Evolutionary conservation across 495 filamentous ascomycete species (phyloP), one percentile per base, ranked within the genome.

Genomic region (Evernia prunastri): DNA sequence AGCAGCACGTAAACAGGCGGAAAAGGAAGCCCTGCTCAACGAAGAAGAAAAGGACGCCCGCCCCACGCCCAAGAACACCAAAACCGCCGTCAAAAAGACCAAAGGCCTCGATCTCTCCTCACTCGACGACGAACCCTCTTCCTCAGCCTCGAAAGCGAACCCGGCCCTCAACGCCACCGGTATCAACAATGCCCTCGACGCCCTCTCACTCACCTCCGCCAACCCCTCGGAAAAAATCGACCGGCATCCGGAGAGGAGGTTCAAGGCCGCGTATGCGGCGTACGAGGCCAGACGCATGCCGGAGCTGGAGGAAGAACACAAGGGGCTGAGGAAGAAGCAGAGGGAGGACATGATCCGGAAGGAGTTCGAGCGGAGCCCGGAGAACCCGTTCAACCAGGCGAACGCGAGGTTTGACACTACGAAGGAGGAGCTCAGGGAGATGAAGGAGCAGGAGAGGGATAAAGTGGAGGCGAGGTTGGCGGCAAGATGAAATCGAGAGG

Each of bases 341-440:
- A 87, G 88, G 74, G 81, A 88, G 54, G 89, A 94, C 67, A 75
- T 85, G 63, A 87, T 94, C 57, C 72, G 79, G 66, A 92, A 93
- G 79, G 95, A 97, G 77, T 98, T 96, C 73, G 85, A 92, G 74
- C 93, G 90, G 78, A 87, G 86, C 71, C 85, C 87, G 7, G 94
- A 97, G 72, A 97, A 97, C 72, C 94, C 94, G 45, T 92, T 96
- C 73, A 96, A 94, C 74, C 90, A 95, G 76, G 84, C 82, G 18
- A 80, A 80, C 63, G 88, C 86, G 11, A 73, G 76, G 25, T 89
- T 90, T 73, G 87, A 98, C 75, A 85, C 87, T 43, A 83, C 82
- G 33, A 88, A 83, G 77, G 89, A 92, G 13, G 94, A 97, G 76
- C 74, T 96, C 45, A 80, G 80, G 63, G 79, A 81, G 63, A 72